Conservation (phyloP, 2,329 filamentous ascomycete genomes). For the Sclerotinia glacialis region DNA sequence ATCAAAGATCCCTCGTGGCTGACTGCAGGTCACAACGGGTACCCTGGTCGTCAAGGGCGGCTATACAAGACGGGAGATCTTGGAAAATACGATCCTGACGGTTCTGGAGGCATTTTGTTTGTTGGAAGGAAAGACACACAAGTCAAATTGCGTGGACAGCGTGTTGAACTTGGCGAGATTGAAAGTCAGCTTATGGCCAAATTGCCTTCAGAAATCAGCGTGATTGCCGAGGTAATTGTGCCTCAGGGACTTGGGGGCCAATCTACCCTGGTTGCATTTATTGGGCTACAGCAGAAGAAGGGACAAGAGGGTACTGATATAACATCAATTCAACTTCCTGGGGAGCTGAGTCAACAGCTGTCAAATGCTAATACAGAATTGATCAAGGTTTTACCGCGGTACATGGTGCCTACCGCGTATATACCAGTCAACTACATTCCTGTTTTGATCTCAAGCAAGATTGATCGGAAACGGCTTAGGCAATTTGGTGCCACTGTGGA, state of each 20-base stretch:
- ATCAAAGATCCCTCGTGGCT: conserved; percentile 54
- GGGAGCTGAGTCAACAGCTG: conserved; percentile 9
- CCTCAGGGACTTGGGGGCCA: conserved; percentile 36
- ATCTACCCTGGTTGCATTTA: conserved; percentile 29
- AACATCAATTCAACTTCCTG: conserved; percentile 7
- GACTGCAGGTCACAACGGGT: not conserved
- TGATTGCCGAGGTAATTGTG: conserved; percentile 40
- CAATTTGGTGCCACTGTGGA: conserved; percentile 21
- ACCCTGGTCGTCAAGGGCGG: conserved; percentile 43
- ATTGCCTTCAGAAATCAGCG: conserved; percentile 40
- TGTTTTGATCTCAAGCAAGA: conserved; percentile 39
- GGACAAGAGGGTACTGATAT: conserved; percentile 5
- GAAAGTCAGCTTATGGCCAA: conserved; percentile 44
- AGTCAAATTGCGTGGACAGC: conserved; percentile 64
- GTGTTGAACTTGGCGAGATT: conserved; percentile 58
- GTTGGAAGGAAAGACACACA: conserved; percentile 65
- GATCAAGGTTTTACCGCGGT: conserved; percentile 39
- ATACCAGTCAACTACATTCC: conserved; percentile 38
- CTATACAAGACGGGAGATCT: conserved; percentile 62
- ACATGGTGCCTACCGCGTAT: conserved; percentile 41
- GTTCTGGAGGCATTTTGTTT: conserved; percentile 48
- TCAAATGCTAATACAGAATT: conserved; percentile 24
- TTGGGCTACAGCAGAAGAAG: conserved; percentile 7
- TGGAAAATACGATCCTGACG: conserved; percentile 51
- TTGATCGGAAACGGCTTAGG: conserved; percentile 42